Base-by-base conservation (phyloP, 768 basidiomycete species). In the Tylopilus intermedius region DNA sequence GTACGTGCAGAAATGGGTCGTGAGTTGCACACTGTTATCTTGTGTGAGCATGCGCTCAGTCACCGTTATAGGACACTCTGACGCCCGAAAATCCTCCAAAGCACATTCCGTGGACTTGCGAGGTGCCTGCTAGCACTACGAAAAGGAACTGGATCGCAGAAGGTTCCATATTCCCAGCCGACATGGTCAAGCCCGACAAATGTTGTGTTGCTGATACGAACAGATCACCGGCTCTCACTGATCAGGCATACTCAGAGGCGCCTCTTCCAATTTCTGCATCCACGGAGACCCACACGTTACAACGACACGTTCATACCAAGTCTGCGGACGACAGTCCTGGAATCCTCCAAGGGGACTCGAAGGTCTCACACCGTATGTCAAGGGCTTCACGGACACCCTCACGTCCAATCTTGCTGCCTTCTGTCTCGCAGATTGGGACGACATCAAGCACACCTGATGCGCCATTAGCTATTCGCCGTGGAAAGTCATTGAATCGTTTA, bases 391-490 rank as follows among this genome's bases (percentile, higher is more conserved):
- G 37, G 22, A n/a, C 42, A 30, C 32, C 35, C 29, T 41, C 54
- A 5, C 41, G 44, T 2, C 21, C 44, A n/a, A 22, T 48, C 22
- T 30, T 45, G 5, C 44, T 30, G 54, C 46, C 46, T 21, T 32
- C 53, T 39, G 47, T 30, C 15, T 22, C 42, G 2, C 27, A 10
- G 32, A 50, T 24, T 32, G 41, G 37, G 30, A 49, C 41, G 29
- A 41, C 45, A 32, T 29, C 41, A 51, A 35, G 26, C 39, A 37
- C 32, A 21, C 65, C 33, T 39, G 54, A 33, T 15, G 62, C 26
- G 14, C 65, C 75, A 7, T 51, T 76, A 10, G 74, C 76, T 22
- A 53, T 69, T 38, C 76, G 73, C 14, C 69, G 75, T 32, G 75
- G 75, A 40, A 66, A 67, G 61, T 62, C 66, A 33, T 53, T 68